These are phyloP conservation scores for Curvularia sp. DNA, from an alignment of 2,329 filamentous ascomycete genomes.

Conservation along the genomic window DNA sequence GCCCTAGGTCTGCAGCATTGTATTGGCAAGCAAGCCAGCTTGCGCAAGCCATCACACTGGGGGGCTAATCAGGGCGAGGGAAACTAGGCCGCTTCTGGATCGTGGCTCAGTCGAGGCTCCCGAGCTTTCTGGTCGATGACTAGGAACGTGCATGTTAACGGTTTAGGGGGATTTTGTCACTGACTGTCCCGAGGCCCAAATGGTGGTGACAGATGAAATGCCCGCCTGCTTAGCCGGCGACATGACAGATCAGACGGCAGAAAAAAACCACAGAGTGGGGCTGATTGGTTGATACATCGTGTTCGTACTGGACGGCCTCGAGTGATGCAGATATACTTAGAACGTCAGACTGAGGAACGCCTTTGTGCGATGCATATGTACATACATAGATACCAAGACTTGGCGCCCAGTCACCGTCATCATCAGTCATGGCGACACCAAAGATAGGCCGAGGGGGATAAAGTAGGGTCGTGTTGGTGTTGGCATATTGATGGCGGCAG, in stretches of 20 bases:
- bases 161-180: background rate
- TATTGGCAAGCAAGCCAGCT: slow-evolving; percentile 25
- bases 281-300: background rate
- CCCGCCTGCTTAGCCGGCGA: background rate
- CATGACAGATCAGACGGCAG: background rate
- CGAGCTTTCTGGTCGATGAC: slow-evolving; percentile 10
- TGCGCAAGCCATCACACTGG: slow-evolving; percentile 11
- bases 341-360: background rate
- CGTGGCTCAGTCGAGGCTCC: slow-evolving; percentile 14
- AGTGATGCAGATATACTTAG: background rate
- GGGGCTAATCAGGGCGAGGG: slow-evolving; percentile 18
- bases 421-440: background rate
- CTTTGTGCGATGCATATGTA: background rate
- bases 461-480: background rate
- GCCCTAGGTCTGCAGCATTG: slow-evolving; percentile 27
- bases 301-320: no score
- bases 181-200: background rate
- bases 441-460: background rate
- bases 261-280: background rate
- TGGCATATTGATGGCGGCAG: background rate
- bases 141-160: background rate
- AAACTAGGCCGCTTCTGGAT: slow-evolving; percentile 13
- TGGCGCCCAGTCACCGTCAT: background rate
- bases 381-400: background rate
- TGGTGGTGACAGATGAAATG: no score